phyloP scores from a whole-genome alignment of 805 yeast genomes.

The Metschnikowia henanensis region DNA sequence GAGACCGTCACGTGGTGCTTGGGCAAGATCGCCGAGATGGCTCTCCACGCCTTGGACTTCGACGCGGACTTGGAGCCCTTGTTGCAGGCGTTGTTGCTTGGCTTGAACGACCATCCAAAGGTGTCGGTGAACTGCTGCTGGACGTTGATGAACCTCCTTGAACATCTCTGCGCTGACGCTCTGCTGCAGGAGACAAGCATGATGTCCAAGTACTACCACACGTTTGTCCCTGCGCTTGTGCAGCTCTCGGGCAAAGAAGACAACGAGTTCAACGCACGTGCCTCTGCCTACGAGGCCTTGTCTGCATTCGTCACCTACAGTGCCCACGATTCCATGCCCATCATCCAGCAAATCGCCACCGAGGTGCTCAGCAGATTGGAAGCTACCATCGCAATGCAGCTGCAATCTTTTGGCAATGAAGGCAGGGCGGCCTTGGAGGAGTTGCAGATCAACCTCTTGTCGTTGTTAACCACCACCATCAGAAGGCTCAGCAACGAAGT shows the following conservation, averaged over 20 bases:
- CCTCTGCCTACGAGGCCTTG: conserved; percentile 96
- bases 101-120: conserved; percentile 89
- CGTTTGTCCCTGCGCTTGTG: conserved; percentile 67
- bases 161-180: conserved; percentile 66
- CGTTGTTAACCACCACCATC: conserved; percentile 78
- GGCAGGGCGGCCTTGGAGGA: conserved; percentile 81
- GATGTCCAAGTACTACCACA: conserved; percentile 72
- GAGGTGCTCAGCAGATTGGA: conserved; percentile 75
- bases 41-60: conserved; percentile 71
- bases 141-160: conserved; percentile 90
- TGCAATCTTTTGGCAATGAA: conserved; percentile 63
- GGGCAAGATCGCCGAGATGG: conserved; percentile 91
- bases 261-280: conserved; percentile 85
- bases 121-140: conserved; percentile 97
- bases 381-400: conserved; percentile 55
- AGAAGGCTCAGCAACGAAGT: conserved; percentile 76
- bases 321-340: conserved; percentile 65
- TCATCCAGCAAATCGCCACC: conserved; percentile 71
- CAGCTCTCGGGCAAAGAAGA: conserved; percentile 69
- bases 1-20: conserved; percentile 99
- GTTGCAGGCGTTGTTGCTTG: conserved; percentile 69
- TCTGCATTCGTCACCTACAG: conserved; percentile 78
- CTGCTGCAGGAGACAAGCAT: conserved; percentile 51
- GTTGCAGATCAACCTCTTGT: conserved; percentile 77
- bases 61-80: conserved; percentile 67